Evolutionary conservation across 805 yeast genomes (phyloP).

Genomic region (baker's yeast (Saccharomyces cerevisiae)): DNA sequence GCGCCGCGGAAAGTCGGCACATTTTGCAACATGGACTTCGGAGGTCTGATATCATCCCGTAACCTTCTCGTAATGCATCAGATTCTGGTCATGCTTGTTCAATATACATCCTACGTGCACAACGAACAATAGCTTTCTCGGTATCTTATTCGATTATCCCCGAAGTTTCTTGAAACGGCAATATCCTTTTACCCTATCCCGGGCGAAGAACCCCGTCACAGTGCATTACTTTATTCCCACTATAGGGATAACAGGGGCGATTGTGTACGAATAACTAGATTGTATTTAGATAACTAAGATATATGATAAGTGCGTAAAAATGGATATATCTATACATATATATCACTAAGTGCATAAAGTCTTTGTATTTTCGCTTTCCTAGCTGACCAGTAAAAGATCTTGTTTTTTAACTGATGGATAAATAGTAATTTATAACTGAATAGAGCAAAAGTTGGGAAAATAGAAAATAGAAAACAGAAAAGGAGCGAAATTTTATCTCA

Average conservation of each 20-base stretch:
- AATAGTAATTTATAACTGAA: neutral
- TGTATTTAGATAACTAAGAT: neutral
- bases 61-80: neutral
- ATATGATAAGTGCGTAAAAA: neutral
- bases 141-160: neutral
- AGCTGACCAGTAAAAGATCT: neutral
- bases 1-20: neutral
- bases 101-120: neutral
- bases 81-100: neutral
- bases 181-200: neutral
- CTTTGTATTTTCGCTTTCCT: neutral
- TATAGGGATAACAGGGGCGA: neutral
- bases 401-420: neutral
- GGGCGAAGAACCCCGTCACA: neutral
- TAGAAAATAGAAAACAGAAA: neutral
- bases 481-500: neutral
- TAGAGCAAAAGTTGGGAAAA: neutral
- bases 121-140: neutral
- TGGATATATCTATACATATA: neutral
- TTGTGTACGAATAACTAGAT: neutral
- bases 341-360: conserved; percentile 1
- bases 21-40: neutral
- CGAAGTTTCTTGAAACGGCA: neutral
- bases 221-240: neutral
- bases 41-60: neutral